Conservation (phyloP, 495 filamentous ascomycete genomes). For the Daldinia loculata region DNA sequence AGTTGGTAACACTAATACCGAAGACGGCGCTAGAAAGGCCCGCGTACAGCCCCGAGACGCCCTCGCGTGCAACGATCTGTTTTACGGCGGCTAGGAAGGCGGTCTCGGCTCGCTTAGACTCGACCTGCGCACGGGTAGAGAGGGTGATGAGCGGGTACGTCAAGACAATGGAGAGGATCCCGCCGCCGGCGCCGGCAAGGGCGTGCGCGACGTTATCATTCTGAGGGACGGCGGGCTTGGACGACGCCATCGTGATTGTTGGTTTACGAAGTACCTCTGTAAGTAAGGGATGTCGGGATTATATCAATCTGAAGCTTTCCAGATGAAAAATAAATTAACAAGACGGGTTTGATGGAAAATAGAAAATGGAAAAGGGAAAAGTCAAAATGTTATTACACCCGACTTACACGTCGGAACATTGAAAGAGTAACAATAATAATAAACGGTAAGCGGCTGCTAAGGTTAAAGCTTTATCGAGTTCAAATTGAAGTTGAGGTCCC, state of each 20-base stretch:
- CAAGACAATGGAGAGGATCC: constrained; percentile 92
- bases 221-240: constrained; percentile 65
- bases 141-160: constrained; percentile 98
- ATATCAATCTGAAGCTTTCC: background rate
- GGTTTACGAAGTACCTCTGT: background rate
- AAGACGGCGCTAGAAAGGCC: constrained; percentile 92
- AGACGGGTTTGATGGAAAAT: background rate
- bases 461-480: constrained; percentile 1
- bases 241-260: constrained; percentile 44
- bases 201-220: constrained; percentile 93
- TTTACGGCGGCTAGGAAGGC: constrained; percentile 81
- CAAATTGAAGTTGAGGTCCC: background rate
- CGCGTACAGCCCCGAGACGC: constrained; percentile 84
- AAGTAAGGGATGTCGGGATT: background rate
- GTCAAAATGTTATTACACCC: background rate
- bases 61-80: constrained; percentile 90
- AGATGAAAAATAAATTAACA: background rate
- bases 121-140: constrained; percentile 96
- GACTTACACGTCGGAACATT: background rate
- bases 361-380: background rate
- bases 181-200: constrained; percentile 87
- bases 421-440: background rate
- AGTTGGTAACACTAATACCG: constrained; percentile 98
- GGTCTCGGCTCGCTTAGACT: constrained; percentile 89
- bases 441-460: background rate